Evolutionary conservation across 768 basidiomycete species (phyloP), one percentile per base, ranked within the genome.

Genomic region (Tulasnella sp.): DNA sequence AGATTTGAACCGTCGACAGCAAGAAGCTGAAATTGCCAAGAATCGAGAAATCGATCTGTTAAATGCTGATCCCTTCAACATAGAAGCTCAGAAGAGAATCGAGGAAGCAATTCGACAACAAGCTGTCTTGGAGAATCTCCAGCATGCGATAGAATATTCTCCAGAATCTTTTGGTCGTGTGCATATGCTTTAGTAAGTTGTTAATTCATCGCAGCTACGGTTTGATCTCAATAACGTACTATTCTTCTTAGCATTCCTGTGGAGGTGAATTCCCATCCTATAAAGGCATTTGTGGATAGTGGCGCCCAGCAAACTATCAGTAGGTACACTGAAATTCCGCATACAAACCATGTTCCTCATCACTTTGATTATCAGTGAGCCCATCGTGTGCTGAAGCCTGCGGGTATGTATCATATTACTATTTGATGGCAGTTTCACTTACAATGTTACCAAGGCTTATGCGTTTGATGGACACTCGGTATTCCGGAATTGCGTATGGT

Each of bases 231-330:
- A n/a, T n/a, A 40, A 40, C n/a, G 6, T 40, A n/a, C 39, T 25
- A 5, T 40, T 40, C n/a, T n/a, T 40, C 22, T 7, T 52, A 92
- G 87, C 59, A 85, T 98, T 56, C 76, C 81, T 22, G 79, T 91
- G 0, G 95, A 96, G 61, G 89, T 99, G 2, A 99, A 99, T 61
- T 82, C 83, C 1, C 72, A 74, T 54, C 83, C 83, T 3, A 79
- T 98, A 32, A 92, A 89, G 65, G 95, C 95, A 0, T 99, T 99
- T 59, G 95, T 99, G 37, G 95, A 99, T 63, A 95, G 90, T 57
- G 95, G 93, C 35, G 95, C 95, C 9, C 95, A 99, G 61, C 78
- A 79, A 56, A 99, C 93, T 1, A 96, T 96, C 68, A 96, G 92
- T 92, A 60, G 60, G 82, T 69, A 10, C 32, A n/a, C 22, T 6